Conservation (phyloP, 306 rosid species). For the Abrus pulchellus region DNA sequence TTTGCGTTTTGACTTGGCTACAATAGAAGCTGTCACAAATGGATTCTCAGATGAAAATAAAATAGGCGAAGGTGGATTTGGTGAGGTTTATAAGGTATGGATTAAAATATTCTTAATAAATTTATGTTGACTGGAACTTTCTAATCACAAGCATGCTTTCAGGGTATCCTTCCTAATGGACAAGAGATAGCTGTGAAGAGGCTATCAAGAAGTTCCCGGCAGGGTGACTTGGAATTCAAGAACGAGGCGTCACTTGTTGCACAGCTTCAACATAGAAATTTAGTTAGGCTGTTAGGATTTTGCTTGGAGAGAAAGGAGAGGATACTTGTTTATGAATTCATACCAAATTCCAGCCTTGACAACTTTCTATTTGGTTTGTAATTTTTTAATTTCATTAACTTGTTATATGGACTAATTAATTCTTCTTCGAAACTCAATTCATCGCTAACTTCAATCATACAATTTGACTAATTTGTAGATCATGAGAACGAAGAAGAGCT, state of each 20-base stretch:
- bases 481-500: constrained; percentile 34
- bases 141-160: constrained; percentile 4
- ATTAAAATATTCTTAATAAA: no score
- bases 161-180: constrained; percentile 60
- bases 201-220: constrained; percentile 49
- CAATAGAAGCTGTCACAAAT: constrained; percentile 51
- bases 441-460: background rate
- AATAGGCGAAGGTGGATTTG: constrained; percentile 63
- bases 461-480: constrained; percentile 37
- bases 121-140: background rate
- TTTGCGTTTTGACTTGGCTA: constrained; percentile 42
- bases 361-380: constrained; percentile 53
- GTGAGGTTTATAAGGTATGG: constrained; percentile 53
- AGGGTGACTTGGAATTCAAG: constrained; percentile 61
- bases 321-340: constrained; percentile 58
- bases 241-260: constrained; percentile 57
- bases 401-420: background rate
- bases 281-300: constrained; percentile 57
- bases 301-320: constrained; percentile 56
- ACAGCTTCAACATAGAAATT: constrained; percentile 62
- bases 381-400: background rate
- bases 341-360: constrained; percentile 59
- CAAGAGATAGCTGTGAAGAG: constrained; percentile 60
- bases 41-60: constrained; percentile 45
- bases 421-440: background rate